These are phyloP conservation scores for Aspergillus piperis DNA, from an alignment of 2,329 filamentous ascomycete genomes.

Conservation along the genomic window DNA sequence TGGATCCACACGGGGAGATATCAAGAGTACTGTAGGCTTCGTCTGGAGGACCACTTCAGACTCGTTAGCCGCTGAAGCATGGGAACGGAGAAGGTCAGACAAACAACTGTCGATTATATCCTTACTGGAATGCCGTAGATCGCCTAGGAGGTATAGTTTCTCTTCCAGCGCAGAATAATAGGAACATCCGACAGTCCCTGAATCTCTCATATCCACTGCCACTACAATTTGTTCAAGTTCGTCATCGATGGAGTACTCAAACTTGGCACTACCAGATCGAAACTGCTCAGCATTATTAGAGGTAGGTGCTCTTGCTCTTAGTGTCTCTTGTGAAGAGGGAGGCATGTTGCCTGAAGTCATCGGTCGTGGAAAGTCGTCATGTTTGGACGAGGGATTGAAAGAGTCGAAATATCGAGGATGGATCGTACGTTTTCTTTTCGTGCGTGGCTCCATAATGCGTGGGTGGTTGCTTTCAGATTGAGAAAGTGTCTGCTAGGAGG, in stretches of 20 bases:
- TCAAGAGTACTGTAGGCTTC: conserved; percentile 61
- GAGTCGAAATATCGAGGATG: conserved; percentile 4
- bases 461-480: background rate
- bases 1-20: conserved; percentile 59
- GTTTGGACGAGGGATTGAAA: background rate
- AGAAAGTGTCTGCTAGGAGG: background rate
- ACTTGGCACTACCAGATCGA: conserved; percentile 28
- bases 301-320: conserved; percentile 11
- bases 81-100: conserved; percentile 18
- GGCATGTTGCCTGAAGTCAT: background rate
- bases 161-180: conserved; percentile 75
- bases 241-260: conserved; percentile 42
- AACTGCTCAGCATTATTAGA: conserved; percentile 13
- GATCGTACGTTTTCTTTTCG: conserved; percentile 14
- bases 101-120: conserved; percentile 64
- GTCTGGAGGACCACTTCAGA: conserved; percentile 61
- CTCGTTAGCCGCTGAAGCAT: conserved; percentile 23
- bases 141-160: conserved; percentile 73
- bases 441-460: conserved; percentile 6
- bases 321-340: conserved; percentile 8
- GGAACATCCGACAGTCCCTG: conserved; percentile 74
- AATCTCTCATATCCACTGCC: conserved; percentile 74
- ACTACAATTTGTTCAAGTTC: conserved; percentile 72
- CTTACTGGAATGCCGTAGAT: conserved; percentile 68
- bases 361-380: background rate